Base-by-base conservation (phyloP, 371 early-diverging fungal genomes). In the Actinomucor elegans region DNA sequence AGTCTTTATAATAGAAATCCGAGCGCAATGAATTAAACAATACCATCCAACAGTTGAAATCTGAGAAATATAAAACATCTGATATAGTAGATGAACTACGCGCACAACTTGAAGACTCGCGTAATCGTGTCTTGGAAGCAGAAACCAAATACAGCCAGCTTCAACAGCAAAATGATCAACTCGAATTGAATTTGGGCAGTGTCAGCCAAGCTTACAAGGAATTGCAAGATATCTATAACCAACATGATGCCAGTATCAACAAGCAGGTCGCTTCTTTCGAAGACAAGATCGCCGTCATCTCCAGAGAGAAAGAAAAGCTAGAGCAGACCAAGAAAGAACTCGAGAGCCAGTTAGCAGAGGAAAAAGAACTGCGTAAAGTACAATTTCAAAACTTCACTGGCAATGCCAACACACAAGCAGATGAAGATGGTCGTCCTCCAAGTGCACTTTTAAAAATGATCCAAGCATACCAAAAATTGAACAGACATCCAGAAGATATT, bases 401-500 rank as follows among this genome's bases (percentile, higher is more conserved):
- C n/a, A 17, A 10, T 15, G 28, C 5, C 14, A 18, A 2, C 3
- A 18, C 35, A 14, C 14, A 24, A 2, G 11, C 21, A 6, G 26
- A 33, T 17, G 35, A 11, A 10, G 15, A 23, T 23, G 29, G 28
- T 8, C 21, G 44, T 28, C 29, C 49, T 11, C 1, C 31, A 9
- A 50, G 45, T 32, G 20, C 28, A 5, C 20, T 58, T 1, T 40
- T 52, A 6, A 15, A 20, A 24, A 31, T 52, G 15, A 45, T 58
- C 8, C 32, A 51, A 3, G 58, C 51, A 11, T 58, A 58, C 40
- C 35, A 50, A 47, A 33, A 41, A 15, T 9, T 34, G 1, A 36
- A 46, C 5, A 51, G 46, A 41, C 37, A 34, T 5, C 51, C 52
- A n/a, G 58, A 51, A 34, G 52, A 52, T 20, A 52, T 58, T 9